Evolutionary conservation across 768 basidiomycete genomes (phyloP).

Genomic region (Collybiopsis confluens): DNA sequence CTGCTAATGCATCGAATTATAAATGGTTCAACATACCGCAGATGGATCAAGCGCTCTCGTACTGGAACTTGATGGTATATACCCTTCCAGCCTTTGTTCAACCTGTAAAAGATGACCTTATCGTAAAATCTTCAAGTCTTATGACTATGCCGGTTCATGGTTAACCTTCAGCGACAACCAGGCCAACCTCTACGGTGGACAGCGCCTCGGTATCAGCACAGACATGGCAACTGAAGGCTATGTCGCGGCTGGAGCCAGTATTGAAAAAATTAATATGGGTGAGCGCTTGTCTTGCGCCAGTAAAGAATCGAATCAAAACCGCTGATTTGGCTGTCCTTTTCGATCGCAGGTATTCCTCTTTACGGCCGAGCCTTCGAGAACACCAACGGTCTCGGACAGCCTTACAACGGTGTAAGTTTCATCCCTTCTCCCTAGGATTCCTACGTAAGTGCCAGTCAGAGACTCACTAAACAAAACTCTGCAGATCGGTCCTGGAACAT

Average conservation of each 20-base stretch:
- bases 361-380: slow-evolving; percentile 78
- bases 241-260: slow-evolving; percentile 53
- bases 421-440: not conserved
- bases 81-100: not conserved
- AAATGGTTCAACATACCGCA: slow-evolving; percentile 52
- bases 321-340: not conserved
- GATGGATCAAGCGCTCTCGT: slow-evolving; percentile 63
- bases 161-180: slow-evolving; percentile 48
- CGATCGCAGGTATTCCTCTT: slow-evolving; percentile 60
- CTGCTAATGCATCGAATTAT: slow-evolving; percentile 60
- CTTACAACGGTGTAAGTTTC: slow-evolving; percentile 59
- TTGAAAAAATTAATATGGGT: slow-evolving; percentile 67
- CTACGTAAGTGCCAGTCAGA: too few relatives aligned
- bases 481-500: slow-evolving; percentile 69
- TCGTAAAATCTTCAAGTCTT: slow-evolving; percentile 37
- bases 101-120: not conserved
- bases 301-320: not conserved
- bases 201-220: slow-evolving; percentile 59
- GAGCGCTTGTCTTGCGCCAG: too few relatives aligned
- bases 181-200: slow-evolving; percentile 68
- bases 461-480: not conserved
- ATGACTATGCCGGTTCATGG: slow-evolving; percentile 81
- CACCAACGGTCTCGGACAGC: slow-evolving; percentile 59
- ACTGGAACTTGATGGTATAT: slow-evolving; percentile 82
- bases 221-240: slow-evolving; percentile 65